Base-by-base conservation (phyloP, 2,329 filamentous ascomycete genomes). In the Hortaea werneckii region DNA sequence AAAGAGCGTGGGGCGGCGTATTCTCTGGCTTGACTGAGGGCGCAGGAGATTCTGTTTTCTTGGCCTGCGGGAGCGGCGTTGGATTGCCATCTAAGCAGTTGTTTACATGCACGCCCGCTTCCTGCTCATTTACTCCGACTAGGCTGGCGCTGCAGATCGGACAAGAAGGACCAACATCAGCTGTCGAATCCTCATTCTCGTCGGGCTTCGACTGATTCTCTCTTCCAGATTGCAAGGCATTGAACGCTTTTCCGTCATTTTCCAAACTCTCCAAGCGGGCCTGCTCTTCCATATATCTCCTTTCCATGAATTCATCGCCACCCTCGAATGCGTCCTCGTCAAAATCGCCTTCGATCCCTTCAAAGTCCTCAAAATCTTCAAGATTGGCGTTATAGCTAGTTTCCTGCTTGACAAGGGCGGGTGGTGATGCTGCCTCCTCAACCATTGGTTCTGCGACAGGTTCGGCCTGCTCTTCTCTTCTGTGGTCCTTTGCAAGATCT, bases 101-200 rank as follows among this genome's bases (percentile, higher is more conserved):
- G 62, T 98, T 98, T 53, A 98, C 92, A 64, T 98, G 92, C 1
- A 83, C 68, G 5, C 83, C 85, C 7, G 82, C 83, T 55, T 90
- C 78, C 60, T 88, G 62, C 47, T 79, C 49, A 67, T 61, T 45
- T 13, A 66, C 63, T 0, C 79, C 81, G 11, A 63, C 67, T 30
- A 95, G 70, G 51, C 67, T 79, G 1, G 72, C 71, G 55, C 76
- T 78, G 63, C 92, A 96, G 28, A 96, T 81, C 1, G 90, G 90
- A 62, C 89, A 96, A 26, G 65, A 61, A 2, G 68, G 57, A 5
- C 57, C 58, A 37, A 64, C 48, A 4, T 29, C 42, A 28, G 35
- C 11, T 6, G 32, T 29, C 9, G 45, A 32, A 12, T 45, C 43
- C 37, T 43, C 29, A 41, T 34, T 12, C 38, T 44, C 35, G 27